A percentile compares a stretch with the other conserved stretches of the same genome.
These are phyloP conservation scores for Populus deltoides DNA, from an alignment of 345 rosid species.

Conservation along the genomic window DNA sequence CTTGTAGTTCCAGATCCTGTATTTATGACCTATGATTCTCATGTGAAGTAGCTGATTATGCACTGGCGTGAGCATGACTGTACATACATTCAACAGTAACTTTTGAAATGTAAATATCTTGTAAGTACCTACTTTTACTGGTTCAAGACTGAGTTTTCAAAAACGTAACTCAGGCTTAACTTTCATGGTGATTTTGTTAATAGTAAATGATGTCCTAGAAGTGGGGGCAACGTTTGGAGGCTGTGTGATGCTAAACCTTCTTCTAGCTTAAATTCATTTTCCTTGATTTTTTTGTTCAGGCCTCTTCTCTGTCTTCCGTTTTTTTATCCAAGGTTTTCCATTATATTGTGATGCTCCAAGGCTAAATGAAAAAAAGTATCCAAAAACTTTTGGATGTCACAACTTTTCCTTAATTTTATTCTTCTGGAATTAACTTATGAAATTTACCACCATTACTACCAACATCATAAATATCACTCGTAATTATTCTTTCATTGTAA, in stretches of 20 bases:
- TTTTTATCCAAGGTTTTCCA: not conserved
- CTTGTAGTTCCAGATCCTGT: slow-evolving; percentile 36
- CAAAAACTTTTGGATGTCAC: too few species aligned
- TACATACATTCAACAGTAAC: not conserved
- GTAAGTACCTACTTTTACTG: not conserved
- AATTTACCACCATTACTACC: too few species aligned
- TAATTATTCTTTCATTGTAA: too few species aligned
- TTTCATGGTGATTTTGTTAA: not conserved
- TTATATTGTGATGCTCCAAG: not conserved
- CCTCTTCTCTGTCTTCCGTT: not conserved
- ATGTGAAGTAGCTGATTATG: slow-evolving; percentile 24
- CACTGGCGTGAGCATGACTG: not conserved
- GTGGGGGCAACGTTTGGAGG: not conserved
- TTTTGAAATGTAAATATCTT: not conserved
- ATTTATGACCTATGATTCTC: slow-evolving; percentile 46
- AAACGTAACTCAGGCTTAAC: not conserved
- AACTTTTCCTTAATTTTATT: too few species aligned
- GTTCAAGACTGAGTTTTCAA: not conserved
- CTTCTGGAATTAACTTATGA: too few species aligned
- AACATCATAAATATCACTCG: too few species aligned
- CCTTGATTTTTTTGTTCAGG: not conserved
- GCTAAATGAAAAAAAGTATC: too few species aligned
- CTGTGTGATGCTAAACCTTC: not conserved
- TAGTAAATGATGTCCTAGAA: not conserved
- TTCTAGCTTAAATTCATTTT: not conserved